These are phyloP conservation scores for Saccharomycopsis amapae DNA, from an alignment of 805 yeast genomes.

Conservation along the genomic window DNA sequence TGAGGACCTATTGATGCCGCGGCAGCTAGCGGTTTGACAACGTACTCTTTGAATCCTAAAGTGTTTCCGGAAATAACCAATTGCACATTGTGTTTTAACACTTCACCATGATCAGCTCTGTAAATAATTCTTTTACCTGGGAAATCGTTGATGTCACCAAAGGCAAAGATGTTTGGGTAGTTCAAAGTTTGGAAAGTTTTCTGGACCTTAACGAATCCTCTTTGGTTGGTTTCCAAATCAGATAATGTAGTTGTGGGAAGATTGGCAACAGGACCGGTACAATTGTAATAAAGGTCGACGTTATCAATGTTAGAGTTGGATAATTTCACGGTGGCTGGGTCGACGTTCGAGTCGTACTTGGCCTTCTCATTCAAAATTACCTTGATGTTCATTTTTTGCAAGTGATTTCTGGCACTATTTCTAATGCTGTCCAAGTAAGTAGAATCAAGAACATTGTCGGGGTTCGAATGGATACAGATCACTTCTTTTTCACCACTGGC, in stretches of 20 bases:
- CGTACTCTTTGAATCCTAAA: neutral
- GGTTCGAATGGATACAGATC: slow-evolving; percentile 22
- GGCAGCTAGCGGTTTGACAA: neutral
- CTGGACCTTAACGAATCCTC: slow-evolving; percentile 13
- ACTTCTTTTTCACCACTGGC: slow-evolving; percentile 21
- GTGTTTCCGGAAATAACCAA: neutral
- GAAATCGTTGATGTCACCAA: slow-evolving; percentile 24
- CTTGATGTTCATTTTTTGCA: slow-evolving; percentile 10
- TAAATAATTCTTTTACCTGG: slow-evolving; percentile 18
- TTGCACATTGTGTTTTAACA: slow-evolving; percentile 21
- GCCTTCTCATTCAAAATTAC: slow-evolving; percentile 6
- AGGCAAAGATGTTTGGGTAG: slow-evolving; percentile 23
- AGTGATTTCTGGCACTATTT: slow-evolving; percentile 2
- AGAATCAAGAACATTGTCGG: slow-evolving; percentile 11
- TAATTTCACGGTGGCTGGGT: neutral
- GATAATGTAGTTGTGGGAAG: slow-evolving; percentile 12
- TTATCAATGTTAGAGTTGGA: slow-evolving; percentile 4
- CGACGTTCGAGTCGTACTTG: slow-evolving; percentile 1
- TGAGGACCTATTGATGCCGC: slow-evolving; percentile 21
- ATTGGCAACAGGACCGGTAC: slow-evolving; percentile 15
- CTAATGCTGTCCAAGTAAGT: slow-evolving; percentile 7
- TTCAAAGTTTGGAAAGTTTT: slow-evolving; percentile 22
- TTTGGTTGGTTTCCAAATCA: slow-evolving; percentile 1
- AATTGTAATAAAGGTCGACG: slow-evolving; percentile 15
- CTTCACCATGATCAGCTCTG: slow-evolving; percentile 13